A percentile compares a stretch with the other conserved stretches of the same genome.
These are phyloP conservation scores for Pascua guehoae DNA, from an alignment of 1,284 basidiomycete species.

Conservation along the genomic window DNA sequence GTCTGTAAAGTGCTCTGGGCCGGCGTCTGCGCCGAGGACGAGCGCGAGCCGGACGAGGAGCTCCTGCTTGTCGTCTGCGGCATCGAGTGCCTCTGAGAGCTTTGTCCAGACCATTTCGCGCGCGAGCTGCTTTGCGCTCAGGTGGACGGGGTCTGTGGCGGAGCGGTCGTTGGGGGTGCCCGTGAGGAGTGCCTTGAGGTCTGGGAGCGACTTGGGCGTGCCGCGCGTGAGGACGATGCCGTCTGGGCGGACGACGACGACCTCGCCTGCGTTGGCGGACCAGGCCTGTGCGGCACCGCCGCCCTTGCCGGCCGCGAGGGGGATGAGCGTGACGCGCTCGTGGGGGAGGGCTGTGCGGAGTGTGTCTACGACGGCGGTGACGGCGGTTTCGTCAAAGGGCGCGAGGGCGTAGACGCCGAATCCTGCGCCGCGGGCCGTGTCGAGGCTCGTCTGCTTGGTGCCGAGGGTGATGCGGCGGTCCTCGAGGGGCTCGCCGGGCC, in stretches of 20 bases:
- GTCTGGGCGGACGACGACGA: constrained; percentile 17
- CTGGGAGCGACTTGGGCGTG: not conserved
- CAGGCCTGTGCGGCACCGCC: constrained; percentile 7
- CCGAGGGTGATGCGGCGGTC: constrained; percentile 12
- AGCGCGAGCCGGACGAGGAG: constrained; percentile 16
- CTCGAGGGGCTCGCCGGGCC: constrained; percentile 16
- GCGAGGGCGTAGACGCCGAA: constrained; percentile 14
- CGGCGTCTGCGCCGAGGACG: constrained; percentile 13
- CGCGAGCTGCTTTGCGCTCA: constrained; percentile 7
- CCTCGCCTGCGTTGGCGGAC: constrained; percentile 7
- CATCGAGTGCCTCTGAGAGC: constrained; percentile 16
- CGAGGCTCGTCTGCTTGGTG: constrained; percentile 4
- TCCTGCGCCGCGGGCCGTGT: constrained; percentile 11
- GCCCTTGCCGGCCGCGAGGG: constrained; percentile 7
- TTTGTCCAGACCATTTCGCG: constrained; percentile 16
- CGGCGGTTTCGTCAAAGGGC: constrained; percentile 1
- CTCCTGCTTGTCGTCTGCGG: constrained; percentile 3
- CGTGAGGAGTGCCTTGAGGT: constrained; percentile 6
- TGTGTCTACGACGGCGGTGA: not conserved
- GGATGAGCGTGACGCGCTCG: constrained; percentile 6
- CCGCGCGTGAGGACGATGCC: constrained; percentile 17
- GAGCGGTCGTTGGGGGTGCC: not conserved
- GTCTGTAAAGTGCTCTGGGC: constrained; percentile 6
- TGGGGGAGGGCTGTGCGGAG: constrained; percentile 12
- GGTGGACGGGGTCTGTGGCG: constrained; percentile 10